Base-by-base conservation (phyloP, 2,329 filamentous ascomycete genomes). In the Nigrospora oryzae region DNA sequence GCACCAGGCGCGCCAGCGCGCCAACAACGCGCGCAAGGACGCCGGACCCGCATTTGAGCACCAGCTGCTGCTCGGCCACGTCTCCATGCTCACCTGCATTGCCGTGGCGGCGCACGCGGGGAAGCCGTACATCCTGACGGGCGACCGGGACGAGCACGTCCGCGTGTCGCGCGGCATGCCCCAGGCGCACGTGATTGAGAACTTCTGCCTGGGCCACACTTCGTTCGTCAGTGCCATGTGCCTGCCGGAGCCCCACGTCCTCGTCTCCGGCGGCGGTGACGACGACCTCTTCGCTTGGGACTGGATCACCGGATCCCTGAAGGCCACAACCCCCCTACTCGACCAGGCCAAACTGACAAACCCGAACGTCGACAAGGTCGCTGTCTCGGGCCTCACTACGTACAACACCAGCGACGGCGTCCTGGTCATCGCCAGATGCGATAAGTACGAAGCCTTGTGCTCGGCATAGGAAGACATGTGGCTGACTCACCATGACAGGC, bases 191-290 rank as follows among this genome's bases (percentile, higher is more conserved):
- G 74, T 97, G 48, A 94, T 96, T 51, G 89, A 97, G 63, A 75
- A 75, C 0, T 97, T 86, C 64, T 97, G 91, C 60, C 75, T 96
- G 3, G 91, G 89, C 4, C 93, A 98, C 64, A 81, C 74, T 43
- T 79, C 90, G 34, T 97, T 97, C 61, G 73, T 98, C 52, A 89
- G 76, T 66, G 81, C 79, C 46, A 68, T 98, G 37, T 84, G 83
- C 56, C 67, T 91, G 15, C 81, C 83, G 1, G 65, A 70, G 19
- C 71, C 73, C 3, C 73, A 81, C n/a, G 53, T 84, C 1, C 73
- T 98, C 30, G 67, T 97, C 31, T 95, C 89, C 6, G 93, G 88
- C 11, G 91, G 91, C 40, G 93, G 91, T 4, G 91, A 97, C 55
- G 72, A 83, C 47, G 76, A 83, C 51, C 58, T 98, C 11, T 79